A percentile compares a stretch with the other conserved stretches of the same genome.
Evolutionary conservation across 805 yeast species (phyloP).

Genomic region (Zygosaccharomyces bisporus): DNA sequence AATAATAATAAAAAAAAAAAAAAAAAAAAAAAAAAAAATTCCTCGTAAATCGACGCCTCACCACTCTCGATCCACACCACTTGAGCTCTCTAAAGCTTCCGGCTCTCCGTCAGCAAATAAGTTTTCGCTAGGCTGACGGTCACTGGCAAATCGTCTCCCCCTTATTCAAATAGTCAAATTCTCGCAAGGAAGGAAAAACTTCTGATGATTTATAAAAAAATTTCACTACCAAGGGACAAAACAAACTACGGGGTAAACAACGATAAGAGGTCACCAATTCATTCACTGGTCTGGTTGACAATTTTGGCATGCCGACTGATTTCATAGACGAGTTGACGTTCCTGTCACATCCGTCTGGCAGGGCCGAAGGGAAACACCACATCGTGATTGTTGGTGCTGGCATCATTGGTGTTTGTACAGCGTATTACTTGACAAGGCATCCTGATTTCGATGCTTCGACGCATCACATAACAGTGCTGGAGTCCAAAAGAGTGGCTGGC

Average conservation of each 20-base stretch:
- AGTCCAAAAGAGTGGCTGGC: slow-evolving; percentile 89
- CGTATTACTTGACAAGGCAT: slow-evolving; percentile 81
- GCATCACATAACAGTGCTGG: slow-evolving; percentile 80
- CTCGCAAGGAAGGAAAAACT: slow-evolving; percentile 4
- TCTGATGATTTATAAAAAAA: slow-evolving; percentile 3
- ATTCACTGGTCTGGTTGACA: background rate
- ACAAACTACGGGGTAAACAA: background rate
- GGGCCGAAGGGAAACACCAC: slow-evolving; percentile 57
- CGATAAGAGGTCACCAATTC: background rate
- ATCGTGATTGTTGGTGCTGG: slow-evolving; percentile 92
- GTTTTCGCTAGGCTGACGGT: background rate
- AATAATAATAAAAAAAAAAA: no score
- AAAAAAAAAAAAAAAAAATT: no score
- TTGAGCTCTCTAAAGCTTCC: no score
- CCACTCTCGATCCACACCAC: background rate
- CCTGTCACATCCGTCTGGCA: slow-evolving; percentile 24
- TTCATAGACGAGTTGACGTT: slow-evolving; percentile 19
- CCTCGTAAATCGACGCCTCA: background rate
- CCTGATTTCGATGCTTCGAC: slow-evolving; percentile 69
- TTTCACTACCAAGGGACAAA: slow-evolving; percentile 1
- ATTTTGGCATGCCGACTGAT: slow-evolving; percentile 15
- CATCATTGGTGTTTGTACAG: slow-evolving; percentile 92
- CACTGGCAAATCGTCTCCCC: slow-evolving; percentile 1
- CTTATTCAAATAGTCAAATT: slow-evolving; percentile 5
- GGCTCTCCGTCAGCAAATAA: background rate